Evolutionary conservation across 306 rosid genomes (phyloP).

Genomic region (Cercis canadensis): DNA sequence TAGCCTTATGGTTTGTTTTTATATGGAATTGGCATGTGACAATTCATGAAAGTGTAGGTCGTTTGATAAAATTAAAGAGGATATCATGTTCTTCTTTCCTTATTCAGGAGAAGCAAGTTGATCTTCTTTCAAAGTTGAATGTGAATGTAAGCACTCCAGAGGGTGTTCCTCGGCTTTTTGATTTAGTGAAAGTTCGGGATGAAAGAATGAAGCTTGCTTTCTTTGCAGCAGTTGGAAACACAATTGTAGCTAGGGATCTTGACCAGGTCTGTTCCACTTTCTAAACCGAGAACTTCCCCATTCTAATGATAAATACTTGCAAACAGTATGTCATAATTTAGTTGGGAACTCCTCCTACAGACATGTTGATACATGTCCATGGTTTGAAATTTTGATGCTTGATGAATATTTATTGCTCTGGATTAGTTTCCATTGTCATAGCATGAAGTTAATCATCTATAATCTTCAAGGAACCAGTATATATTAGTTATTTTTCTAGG

Average conservation of each 20-base stretch:
- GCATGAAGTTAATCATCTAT: slow-evolving; percentile 15
- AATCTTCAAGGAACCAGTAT: background rate
- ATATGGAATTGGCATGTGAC: background rate
- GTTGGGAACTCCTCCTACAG: background rate
- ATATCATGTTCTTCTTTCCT: slow-evolving; percentile 26
- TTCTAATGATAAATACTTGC: slow-evolving; percentile 10
- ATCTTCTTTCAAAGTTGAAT: slow-evolving; percentile 66
- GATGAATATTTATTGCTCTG: slow-evolving; percentile 15
- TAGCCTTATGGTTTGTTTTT: slow-evolving; percentile 16
- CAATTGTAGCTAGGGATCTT: slow-evolving; percentile 85
- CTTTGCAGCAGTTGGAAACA: slow-evolving; percentile 74
- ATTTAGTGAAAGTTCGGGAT: slow-evolving; percentile 78
- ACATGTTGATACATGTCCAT: slow-evolving; percentile 2
- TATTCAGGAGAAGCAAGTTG: slow-evolving; percentile 85
- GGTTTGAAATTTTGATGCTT: slow-evolving; percentile 9
- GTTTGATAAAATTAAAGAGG: slow-evolving; percentile 1
- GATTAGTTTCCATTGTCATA: slow-evolving; percentile 19
- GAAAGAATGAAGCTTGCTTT: slow-evolving; percentile 95
- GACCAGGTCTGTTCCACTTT: slow-evolving; percentile 74
- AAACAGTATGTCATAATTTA: background rate
- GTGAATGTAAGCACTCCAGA: slow-evolving; percentile 73
- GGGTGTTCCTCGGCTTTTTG: slow-evolving; percentile 91
- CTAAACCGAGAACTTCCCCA: too few species aligned
- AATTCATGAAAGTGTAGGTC: slow-evolving; percentile 6
- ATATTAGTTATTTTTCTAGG: background rate